Conservation (phyloP, 306 rosid species). For the Sophora flavescens region DNA sequence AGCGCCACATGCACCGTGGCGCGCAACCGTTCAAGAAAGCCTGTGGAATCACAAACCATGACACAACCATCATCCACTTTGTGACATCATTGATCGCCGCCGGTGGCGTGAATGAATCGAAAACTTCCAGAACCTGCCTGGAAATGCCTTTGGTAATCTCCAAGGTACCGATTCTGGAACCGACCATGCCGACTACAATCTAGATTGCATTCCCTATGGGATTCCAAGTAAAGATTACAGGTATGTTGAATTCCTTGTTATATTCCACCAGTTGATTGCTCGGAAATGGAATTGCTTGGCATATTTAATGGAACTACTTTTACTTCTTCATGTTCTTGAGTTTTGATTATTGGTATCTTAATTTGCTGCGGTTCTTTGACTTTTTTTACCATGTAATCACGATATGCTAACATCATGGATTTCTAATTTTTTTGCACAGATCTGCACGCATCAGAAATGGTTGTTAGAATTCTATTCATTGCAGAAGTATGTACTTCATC, state of each 20-base stretch:
- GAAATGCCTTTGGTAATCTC: constrained; percentile 50
- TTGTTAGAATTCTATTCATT: constrained; percentile 11
- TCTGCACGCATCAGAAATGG: constrained; percentile 27
- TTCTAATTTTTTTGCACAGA: constrained; percentile 22
- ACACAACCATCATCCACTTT: constrained; percentile 63
- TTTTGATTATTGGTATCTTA: constrained; percentile 7
- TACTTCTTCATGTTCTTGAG: constrained; percentile 3
- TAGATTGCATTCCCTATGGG: constrained; percentile 77
- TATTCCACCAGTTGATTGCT: constrained; percentile 20
- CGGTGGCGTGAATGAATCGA: constrained; percentile 52
- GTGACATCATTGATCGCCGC: constrained; percentile 66
- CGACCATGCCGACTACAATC: constrained; percentile 56
- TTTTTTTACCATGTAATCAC: not conserved
- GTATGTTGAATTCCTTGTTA: constrained; percentile 47
- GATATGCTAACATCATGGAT: constrained; percentile 5
- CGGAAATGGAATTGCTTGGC: not conserved
- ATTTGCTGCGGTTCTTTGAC: constrained; percentile 2
- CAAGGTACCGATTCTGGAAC: constrained; percentile 50
- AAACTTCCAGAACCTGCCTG: constrained; percentile 64
- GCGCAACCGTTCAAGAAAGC: no score
- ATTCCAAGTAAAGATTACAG: constrained; percentile 79
- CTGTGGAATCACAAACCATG: no score
- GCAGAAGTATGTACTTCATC: constrained; percentile 10
- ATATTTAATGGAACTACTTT: constrained; percentile 1
- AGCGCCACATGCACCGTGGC: no score